A percentile compares a stretch with the other conserved stretches of the same genome.
Conservation (phyloP, 805 yeast species). For the Zygoascus ofunaensis region DNA sequence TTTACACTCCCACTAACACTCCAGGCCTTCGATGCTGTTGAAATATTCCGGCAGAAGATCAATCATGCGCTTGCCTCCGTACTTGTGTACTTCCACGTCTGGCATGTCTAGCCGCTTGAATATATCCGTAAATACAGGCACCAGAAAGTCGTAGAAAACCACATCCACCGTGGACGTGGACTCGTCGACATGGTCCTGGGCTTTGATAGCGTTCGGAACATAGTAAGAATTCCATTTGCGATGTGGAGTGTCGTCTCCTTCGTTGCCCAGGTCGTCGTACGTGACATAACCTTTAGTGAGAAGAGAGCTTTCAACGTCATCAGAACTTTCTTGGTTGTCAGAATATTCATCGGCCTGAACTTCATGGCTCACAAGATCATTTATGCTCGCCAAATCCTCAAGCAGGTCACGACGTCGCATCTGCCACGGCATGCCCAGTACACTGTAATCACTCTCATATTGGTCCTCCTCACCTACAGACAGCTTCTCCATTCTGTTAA, state of each 20-base stretch:
- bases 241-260: conserved; percentile 79
- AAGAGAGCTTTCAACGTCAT: conserved; percentile 27
- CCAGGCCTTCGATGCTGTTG: background rate
- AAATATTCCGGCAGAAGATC: conserved; percentile 26
- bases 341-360: background rate
- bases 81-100: conserved; percentile 9
- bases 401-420: background rate
- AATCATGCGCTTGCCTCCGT: conserved; percentile 23
- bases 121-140: conserved; percentile 41
- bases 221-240: conserved; percentile 46
- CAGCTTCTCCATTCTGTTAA: conserved; percentile 51
- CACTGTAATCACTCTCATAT: conserved; percentile 9
- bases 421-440: conserved; percentile 9
- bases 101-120: conserved; percentile 26
- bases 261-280: conserved; percentile 69
- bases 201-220: conserved; percentile 73
- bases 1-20: too few relatives aligned
- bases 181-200: conserved; percentile 27
- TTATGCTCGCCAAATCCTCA: background rate
- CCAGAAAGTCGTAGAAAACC: conserved; percentile 71
- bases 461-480: conserved; percentile 4
- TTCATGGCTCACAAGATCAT: background rate
- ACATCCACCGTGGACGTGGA: conserved; percentile 45
- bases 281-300: conserved; percentile 59
- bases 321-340: conserved; percentile 9